These are phyloP conservation scores for Dryadomyces quercus-mongolicae DNA, from an alignment of 2,329 filamentous ascomycete genomes.

Conservation along the genomic window DNA sequence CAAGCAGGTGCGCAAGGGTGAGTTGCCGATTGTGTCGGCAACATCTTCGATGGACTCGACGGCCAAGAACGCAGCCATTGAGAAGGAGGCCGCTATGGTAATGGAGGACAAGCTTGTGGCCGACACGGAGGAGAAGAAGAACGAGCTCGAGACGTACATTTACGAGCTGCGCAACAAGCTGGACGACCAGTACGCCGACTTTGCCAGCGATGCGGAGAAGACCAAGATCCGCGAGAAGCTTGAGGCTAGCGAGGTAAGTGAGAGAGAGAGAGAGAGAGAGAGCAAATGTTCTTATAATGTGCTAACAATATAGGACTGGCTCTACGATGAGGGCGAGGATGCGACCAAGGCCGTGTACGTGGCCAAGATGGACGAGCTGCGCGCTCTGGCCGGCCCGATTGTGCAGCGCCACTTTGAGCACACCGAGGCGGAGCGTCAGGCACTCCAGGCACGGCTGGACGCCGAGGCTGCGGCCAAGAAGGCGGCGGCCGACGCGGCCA, in stretches of 20 bases:
- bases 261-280: too few species aligned
- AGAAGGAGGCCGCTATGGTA: conserved; percentile 83
- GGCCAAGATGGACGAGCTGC: conserved; percentile 92
- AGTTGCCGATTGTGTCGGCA: conserved; percentile 74
- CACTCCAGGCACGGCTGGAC: conserved; percentile 62
- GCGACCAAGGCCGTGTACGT: conserved; percentile 87
- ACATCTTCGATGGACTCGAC: conserved; percentile 66
- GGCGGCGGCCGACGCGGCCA: conserved; percentile 41
- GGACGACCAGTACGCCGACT: conserved; percentile 69
- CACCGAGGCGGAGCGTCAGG: conserved; percentile 74
- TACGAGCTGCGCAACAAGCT: conserved; percentile 96
- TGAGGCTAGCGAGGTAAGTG: conserved; percentile 69
- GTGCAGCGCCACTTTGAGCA: conserved; percentile 94
- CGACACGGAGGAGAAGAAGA: conserved; percentile 99
- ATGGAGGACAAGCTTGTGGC: conserved; percentile 98
- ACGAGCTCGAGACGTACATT: conserved; percentile 95
- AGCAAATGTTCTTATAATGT: too few species aligned
- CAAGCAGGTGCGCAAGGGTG: conserved; percentile 98
- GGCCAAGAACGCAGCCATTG: conserved; percentile 53
- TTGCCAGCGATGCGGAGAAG: conserved; percentile 12
- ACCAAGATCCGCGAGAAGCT: conserved; percentile 73
- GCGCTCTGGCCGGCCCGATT: conserved; percentile 79
- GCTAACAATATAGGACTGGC: conserved; percentile 61
- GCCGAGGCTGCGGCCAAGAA: conserved; percentile 70
- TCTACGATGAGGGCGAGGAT: conserved; percentile 95